Evolutionary conservation across 2,329 filamentous ascomycete species (phyloP), one percentile per base, ranked within the genome.

Genomic region (Cladosporium sp.): DNA sequence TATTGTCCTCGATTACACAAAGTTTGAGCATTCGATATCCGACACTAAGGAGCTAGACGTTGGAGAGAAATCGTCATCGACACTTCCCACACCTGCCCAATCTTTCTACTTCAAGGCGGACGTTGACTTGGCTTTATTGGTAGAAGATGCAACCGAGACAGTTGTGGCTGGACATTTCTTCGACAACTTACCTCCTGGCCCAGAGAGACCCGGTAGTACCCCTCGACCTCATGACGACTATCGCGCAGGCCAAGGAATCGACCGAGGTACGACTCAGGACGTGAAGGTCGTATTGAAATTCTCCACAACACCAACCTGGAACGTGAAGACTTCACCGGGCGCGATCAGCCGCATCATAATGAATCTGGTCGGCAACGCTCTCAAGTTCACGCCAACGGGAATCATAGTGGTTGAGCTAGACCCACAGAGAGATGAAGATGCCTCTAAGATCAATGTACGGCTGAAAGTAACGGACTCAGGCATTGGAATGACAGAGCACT

Each of bases 111-210:
- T 44, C 20, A 20, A 44, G 17, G 39, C 39, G 22, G 20, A 44
- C 12, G 19, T 44, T 6, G 78, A 81, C 60, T 66, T 81, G 0
- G 74, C 73, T 8, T 67, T 75, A 1, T 62, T 81, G 10, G 70
- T 78, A 1, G 79, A 82, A 65, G 80, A 82, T 60, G 80, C 81
- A 0, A 76, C 79, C 4, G 81, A 83, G 61, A 80, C 79, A 1
- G 78, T 83, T 4, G 80, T 77, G 56, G 71, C 80, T 4, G 81
- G 81, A 0, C 78, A 82, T 39, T 70, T 69, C 1, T 77, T 77
- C 61, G 71, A 66, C 48, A 64, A 65, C 25, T 61, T 63, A 8
- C 58, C 37, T 1, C 37, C 37, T 3, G 37, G 20, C 15, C 17
- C 56, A 47, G 56, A 60, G 2, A 28, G 4, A 4, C 13, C 40